These are phyloP conservation scores for Thielaviopsis punctulata DNA, from an alignment of 2,329 filamentous ascomycete species.

Conservation along the genomic window DNA sequence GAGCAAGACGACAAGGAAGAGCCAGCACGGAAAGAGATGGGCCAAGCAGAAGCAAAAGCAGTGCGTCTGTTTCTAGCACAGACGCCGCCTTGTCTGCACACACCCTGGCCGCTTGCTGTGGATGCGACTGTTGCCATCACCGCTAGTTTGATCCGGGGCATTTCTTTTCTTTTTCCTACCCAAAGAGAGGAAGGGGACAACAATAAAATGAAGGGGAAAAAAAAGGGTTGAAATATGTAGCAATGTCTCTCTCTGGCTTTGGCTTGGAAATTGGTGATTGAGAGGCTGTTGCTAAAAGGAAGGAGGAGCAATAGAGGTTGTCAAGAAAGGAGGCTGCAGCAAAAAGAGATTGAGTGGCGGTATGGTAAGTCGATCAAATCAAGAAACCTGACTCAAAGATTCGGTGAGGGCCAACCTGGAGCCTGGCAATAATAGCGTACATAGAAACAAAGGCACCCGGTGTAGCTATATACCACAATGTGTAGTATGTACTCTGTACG, in stretches of 20 bases:
- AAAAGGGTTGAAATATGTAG: neutral
- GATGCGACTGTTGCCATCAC: conserved; percentile 10
- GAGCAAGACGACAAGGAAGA: neutral
- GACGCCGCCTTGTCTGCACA: conserved; percentile 11
- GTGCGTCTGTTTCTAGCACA: conserved; percentile 2
- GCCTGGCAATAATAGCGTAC: too few relatives aligned
- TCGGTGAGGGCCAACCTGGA: neutral
- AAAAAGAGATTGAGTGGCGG: neutral
- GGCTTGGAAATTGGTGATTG: neutral
- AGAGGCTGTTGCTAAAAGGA: neutral
- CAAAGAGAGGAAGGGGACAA: neutral
- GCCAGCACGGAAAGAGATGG: neutral
- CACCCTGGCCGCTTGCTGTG: conserved; percentile 7
- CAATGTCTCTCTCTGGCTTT: neutral
- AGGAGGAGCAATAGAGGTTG: neutral
- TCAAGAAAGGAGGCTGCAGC: neutral
- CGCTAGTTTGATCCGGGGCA: conserved; percentile 10
- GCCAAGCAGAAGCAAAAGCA: neutral
- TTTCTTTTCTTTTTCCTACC: neutral
- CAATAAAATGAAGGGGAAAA: neutral
- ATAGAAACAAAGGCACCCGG: neutral
- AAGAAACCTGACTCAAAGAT: neutral
- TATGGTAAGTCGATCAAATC: neutral
- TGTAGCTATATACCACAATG: neutral
- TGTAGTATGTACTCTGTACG: neutral